Percentiles rank a stretch among this genome's conserved stretches.
These are phyloP conservation scores for Aegilops speltoides DNA, from an alignment of 176 grass and related monocot genomes.

Conservation along the genomic window DNA sequence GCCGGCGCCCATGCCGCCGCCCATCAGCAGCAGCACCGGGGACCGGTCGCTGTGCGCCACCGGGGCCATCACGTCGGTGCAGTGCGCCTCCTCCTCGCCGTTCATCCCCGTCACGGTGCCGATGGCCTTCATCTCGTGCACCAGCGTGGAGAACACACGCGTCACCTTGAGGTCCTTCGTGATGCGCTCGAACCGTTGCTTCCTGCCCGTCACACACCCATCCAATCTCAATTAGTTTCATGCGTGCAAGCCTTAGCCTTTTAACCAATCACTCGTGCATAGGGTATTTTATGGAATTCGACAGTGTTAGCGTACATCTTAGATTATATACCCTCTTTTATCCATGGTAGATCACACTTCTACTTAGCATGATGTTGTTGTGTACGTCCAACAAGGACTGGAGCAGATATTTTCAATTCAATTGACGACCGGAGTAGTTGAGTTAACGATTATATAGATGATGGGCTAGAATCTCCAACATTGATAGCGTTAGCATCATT, in stretches of 20 bases:
- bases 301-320: no score
- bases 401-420: background rate
- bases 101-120: conserved; percentile 3
- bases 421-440: background rate
- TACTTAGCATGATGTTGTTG: no score
- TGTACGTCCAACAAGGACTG: no score
- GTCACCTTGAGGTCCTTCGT: conserved; percentile 76
- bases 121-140: conserved; percentile 96
- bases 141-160: conserved; percentile 76
- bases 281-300: background rate
- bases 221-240: no score
- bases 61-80: conserved; percentile 80
- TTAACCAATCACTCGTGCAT: background rate
- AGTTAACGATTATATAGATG: background rate
- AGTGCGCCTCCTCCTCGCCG: background rate
- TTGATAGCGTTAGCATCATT: background rate
- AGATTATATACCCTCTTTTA: no score
- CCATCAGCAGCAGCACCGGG: conserved; percentile 68
- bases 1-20: conserved; percentile 78
- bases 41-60: conserved; percentile 43
- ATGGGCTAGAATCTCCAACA: background rate
- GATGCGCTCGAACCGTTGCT: conserved; percentile 78
- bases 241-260: no score
- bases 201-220: conserved; percentile 24
- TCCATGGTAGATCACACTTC: no score